Evolutionary conservation across 2,329 filamentous ascomycete species (phyloP).

Genomic region (Pseudogymnoascus sp.): DNA sequence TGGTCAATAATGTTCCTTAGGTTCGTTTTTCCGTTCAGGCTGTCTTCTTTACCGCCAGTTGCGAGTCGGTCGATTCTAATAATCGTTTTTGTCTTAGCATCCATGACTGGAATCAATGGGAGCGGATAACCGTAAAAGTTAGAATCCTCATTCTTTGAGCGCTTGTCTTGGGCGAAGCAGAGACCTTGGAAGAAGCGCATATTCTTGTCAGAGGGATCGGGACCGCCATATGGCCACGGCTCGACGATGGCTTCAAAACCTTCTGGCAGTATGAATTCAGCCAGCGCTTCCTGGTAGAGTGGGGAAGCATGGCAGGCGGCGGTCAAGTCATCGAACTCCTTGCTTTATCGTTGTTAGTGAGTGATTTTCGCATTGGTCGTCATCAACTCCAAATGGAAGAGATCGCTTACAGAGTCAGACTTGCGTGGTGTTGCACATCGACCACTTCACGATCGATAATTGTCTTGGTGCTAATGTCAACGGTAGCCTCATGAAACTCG

Average conservation of each 20-base stretch:
- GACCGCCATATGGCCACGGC: conserved; percentile 49
- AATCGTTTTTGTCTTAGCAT: not conserved
- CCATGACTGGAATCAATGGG: conserved; percentile 30
- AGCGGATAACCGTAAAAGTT: conserved; percentile 45
- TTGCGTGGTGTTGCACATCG: not conserved
- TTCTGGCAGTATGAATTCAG: conserved; percentile 43
- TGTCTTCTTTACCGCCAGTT: not conserved
- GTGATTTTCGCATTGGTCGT: conserved; percentile 16
- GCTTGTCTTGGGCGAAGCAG: conserved; percentile 41
- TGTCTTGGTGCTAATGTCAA: not conserved
- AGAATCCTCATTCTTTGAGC: conserved; percentile 42
- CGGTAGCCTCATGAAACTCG: not conserved
- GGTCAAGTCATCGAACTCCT: conserved; percentile 38
- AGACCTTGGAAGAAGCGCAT: conserved; percentile 45
- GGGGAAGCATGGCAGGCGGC: conserved; percentile 43
- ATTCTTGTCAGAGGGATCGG: conserved; percentile 37
- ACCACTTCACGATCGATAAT: not conserved
- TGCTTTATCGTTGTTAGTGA: conserved; percentile 28
- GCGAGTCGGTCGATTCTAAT: not conserved
- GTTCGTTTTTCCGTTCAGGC: not conserved
- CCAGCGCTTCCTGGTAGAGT: conserved; percentile 41
- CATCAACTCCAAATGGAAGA: not conserved
- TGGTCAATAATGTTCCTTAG: not conserved
- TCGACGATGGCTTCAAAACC: conserved; percentile 46
- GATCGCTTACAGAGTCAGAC: not conserved